Evolutionary conservation across 164 flowering plant species (phyloP), one percentile per base, ranked within the genome.

Genomic region (Paratinospora sagittata): DNA sequence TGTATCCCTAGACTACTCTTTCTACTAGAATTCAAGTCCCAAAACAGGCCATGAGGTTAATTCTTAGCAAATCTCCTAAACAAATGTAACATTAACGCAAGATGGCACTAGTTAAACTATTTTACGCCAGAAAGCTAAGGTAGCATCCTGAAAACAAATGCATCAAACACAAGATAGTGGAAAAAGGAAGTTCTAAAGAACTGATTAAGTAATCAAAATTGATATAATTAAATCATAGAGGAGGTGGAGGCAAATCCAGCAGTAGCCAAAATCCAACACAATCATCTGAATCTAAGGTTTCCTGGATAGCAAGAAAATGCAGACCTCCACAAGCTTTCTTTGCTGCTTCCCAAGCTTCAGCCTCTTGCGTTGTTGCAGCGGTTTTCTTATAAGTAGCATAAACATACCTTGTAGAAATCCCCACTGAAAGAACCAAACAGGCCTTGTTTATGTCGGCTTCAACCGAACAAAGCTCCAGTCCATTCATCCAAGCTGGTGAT

Each of bases 261-360:
- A 95, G 83, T 61, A 95, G 92, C 99, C 97, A 92, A 76, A 92
- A 90, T 30, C 99, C 97, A 70, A 84, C 91, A 82, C 99, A 95
- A 36, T 91, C 93, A 33, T 95, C 93, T 55, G 97, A 92, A 76
- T 95, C 91, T 72, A 92, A 84, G 80, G 79, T 85, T 21, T 89
- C 93, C 78, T 95, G 97, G 68, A 95, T 85, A 49, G 99, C 97
- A 43, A 92, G 94, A 73, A 91, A 95, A 85, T 95, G 97, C 69
- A 95, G 79, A 58, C 99, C 99, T 70, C 97, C 96, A 73, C 97
- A 81, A 7, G 86, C 84, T 79, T 88, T 95, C 83, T 95, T 92
- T 60, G 99, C 96, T 68, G 88, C 93, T 82, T 92, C 97, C 99
- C 97, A 92, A 70, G 97, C 97, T 79, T 95, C 97, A 65, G 97